phyloP scores from a whole-genome alignment of 805 yeast genomes.

The Pichia eremophila region DNA sequence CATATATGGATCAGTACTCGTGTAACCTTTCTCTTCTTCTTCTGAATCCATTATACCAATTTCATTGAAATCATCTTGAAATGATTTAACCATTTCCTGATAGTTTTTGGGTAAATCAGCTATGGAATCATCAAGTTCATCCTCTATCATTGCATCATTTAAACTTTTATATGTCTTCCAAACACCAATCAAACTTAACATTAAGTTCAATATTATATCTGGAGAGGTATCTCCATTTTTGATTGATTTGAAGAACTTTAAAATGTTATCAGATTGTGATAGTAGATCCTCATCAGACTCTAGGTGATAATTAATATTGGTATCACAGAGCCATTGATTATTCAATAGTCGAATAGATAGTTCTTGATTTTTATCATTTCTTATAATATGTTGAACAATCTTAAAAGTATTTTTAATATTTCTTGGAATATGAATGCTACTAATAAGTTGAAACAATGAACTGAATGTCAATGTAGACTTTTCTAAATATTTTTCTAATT shows the following conservation, averaged over 20 bases:
- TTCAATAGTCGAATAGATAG: background rate
- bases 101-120: slow-evolving; percentile 5
- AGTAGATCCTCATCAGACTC: background rate
- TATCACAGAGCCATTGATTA: background rate
- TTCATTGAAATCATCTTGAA: slow-evolving; percentile 10
- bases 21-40: background rate
- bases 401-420: slow-evolving; percentile 4
- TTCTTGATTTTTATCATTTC: background rate
- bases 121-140: background rate
- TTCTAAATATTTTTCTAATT: background rate
- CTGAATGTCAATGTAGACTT: background rate
- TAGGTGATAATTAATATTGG: background rate
- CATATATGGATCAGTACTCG: background rate
- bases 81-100: slow-evolving; percentile 3
- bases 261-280: background rate
- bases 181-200: slow-evolving; percentile 3
- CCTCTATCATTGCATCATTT: background rate
- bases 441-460: background rate
- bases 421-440: slow-evolving; percentile 2
- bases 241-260: background rate
- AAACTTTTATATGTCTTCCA: background rate
- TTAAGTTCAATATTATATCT: slow-evolving; percentile 5
- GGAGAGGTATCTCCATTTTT: background rate
- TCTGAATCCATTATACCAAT: slow-evolving; percentile 4
- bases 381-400: slow-evolving; percentile 2